Evolutionary conservation across 1,284 basidiomycete genomes (phyloP), one percentile per base, ranked within the genome.

Genomic region (Ganoderma multipileum): DNA sequence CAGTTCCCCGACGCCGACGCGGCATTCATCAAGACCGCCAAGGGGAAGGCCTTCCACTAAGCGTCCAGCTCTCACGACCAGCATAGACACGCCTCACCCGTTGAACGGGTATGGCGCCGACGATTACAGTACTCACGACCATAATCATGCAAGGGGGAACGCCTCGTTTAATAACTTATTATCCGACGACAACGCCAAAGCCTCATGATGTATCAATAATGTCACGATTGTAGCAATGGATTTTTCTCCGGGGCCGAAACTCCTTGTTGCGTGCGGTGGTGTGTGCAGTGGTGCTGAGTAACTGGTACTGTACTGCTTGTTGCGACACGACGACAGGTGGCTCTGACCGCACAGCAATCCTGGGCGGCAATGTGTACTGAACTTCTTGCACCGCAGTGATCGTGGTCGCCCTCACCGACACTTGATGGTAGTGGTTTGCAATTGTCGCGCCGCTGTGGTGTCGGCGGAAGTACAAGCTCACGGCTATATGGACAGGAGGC

Each of bases 1-100:
- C 28, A 71, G 70, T 71, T 69, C 66, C 70, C 71, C 23, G 55
- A 72, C 36, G 71, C 71, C 23, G 63, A 71, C 65, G 60, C 71
- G 16, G 55, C 55, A 38, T 72, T 69, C 67, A 67, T 72, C 67
- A 64, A 61, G 44, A 58, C 66, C 9, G 71, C 66, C 12, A 68
- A 69, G 65, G 70, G 70, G 58, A 61, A 16, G 20, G 33, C 67
- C 33, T 71, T 71, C 69, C 50, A 41, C 28, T 65, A 28, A 61
- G 30, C 65, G 42, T 38, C 23, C 20, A 3, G 30, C 33, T 41
- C 30, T 18, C 52, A 55, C 52, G 2, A 5, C 16, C 30, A 23
- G 18, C 39, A 61, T 23, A 30, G 33, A 8, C 42, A 54, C 16
- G 28, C 28, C 26, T 23, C 47, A 23, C 33, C 61, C 44, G 61